A percentile compares a stretch with the other conserved stretches of the same genome.
These are phyloP conservation scores for Trametes sanguinea DNA, from an alignment of 768 basidiomycete genomes.

Conservation along the genomic window DNA sequence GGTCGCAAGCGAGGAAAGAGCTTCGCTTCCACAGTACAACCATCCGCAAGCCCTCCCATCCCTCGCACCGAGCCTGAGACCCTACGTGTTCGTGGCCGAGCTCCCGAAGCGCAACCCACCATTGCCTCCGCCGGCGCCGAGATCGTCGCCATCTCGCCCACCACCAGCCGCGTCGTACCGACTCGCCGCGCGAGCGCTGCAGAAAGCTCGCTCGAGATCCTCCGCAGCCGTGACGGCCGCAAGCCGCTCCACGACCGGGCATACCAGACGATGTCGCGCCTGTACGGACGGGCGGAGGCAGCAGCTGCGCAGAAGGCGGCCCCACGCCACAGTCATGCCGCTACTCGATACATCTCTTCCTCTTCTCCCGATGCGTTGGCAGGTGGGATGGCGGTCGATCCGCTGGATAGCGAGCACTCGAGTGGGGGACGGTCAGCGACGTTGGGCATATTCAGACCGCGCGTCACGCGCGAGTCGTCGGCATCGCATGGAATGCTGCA, in stretches of 20 bases:
- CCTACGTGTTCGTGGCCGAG: conserved; percentile 16
- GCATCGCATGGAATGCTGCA: conserved; percentile 36
- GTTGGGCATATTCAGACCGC: conserved; percentile 44
- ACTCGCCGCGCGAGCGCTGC: conserved; percentile 60
- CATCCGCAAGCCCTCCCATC: neutral
- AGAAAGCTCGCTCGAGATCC: conserved; percentile 67
- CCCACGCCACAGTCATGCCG: neutral
- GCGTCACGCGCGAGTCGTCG: conserved; percentile 61
- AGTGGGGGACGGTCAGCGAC: conserved; percentile 31
- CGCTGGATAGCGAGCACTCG: conserved; percentile 30
- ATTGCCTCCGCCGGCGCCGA: conserved; percentile 32
- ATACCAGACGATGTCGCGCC: conserved; percentile 29
- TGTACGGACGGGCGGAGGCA: conserved; percentile 14
- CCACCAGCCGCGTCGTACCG: conserved; percentile 17
- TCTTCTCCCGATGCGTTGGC: conserved; percentile 13
- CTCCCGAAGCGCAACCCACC: conserved; percentile 27
- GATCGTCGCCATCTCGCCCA: conserved; percentile 25
- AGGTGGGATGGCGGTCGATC: conserved; percentile 10
- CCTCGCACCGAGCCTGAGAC: conserved; percentile 14
- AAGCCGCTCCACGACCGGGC: conserved; percentile 16
- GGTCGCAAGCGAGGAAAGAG: conserved; percentile 26
- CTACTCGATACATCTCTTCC: conserved; percentile 6
- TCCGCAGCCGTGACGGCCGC: conserved; percentile 49
- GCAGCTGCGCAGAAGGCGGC: conserved; percentile 5
- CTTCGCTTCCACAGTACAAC: conserved; percentile 8